Evolutionary conservation across 2,329 filamentous ascomycete genomes (phyloP), one percentile per base, ranked within the genome.

Genomic region (Cladosporium austrohemisphaericum): DNA sequence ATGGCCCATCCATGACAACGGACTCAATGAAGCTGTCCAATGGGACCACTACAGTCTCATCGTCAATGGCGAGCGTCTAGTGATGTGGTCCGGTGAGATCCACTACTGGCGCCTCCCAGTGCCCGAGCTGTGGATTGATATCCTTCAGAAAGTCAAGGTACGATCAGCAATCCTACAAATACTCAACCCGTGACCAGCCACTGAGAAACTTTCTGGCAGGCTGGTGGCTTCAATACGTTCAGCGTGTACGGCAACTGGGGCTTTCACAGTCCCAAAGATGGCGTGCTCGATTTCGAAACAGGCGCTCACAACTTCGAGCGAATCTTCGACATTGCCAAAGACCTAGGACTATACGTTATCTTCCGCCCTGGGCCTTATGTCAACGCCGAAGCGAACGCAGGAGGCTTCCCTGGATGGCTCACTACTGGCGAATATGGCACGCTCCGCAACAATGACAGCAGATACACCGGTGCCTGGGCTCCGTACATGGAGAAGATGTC

Each of bases 321-420:
- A 0, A 90, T 93, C 68, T 89, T 91, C 57, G 80, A 85, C 4
- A 87, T 86, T 3, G 88, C 88, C 1, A 74, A 76, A 19, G 68
- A 85, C 53, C 83, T 85, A 5, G 88, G 88, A 0, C 79, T 94
- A 35, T 94, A 88, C 58, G 74, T 94, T 1, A 75, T 93, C 49
- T 86, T 86, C 22, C 66, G 54, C 11, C 59, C 57, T 5, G 55
- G 55, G 11, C 55, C 59, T 26, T 62, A 65, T 14, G 38, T 91
- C 69, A 89, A 92, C 60, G 87, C 86, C 1, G 87, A 93, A 64
- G 79, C 75, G 0, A 81, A 79, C 5, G 88, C 86, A 0, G 88
- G 88, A 47, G 88, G 88, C 0, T 91, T 87, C 53, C 88, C 88
- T 0, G 88, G 87, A 1, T 93, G 88, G 88, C 64, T 91, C 10